Evolutionary conservation across 805 yeast genomes (phyloP).

Genomic region (Yamadazyma nakazawae): DNA sequence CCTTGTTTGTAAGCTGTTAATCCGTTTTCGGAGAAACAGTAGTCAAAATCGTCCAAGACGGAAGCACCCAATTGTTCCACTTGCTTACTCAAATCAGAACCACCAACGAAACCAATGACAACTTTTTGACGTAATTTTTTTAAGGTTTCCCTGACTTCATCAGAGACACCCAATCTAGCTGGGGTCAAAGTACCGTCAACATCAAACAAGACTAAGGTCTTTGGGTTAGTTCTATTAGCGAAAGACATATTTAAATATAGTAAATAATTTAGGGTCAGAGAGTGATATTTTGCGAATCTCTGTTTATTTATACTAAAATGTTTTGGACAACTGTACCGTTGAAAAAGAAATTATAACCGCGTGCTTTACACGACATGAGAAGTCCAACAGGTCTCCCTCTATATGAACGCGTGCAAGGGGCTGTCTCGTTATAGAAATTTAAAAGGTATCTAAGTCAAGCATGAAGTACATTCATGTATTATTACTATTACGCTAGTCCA

Average conservation of each 20-base stretch:
- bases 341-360: conserved; percentile 1
- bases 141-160: conserved; percentile 74
- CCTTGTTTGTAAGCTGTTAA: conserved; percentile 95
- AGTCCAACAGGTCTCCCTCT: not conserved
- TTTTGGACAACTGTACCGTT: conserved; percentile 3
- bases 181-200: conserved; percentile 99
- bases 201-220: conserved; percentile 88
- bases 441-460: too few relatives aligned
- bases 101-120: conserved; percentile 97
- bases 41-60: conserved; percentile 80
- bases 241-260: conserved; percentile 45
- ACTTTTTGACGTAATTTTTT: conserved; percentile 81
- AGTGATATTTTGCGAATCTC: not conserved
- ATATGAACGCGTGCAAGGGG: too few relatives aligned
- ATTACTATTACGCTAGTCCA: too few relatives aligned
- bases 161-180: conserved; percentile 77
- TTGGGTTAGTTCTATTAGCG: conserved; percentile 74
- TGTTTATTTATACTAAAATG: conserved; percentile 2
- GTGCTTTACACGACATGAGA: conserved; percentile 3
- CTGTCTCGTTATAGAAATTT: too few relatives aligned
- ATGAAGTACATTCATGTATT: too few relatives aligned
- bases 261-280: not conserved
- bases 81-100: conserved; percentile 92
- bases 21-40: conserved; percentile 96
- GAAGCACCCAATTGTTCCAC: conserved; percentile 89